phyloP scores from a whole-genome alignment of 2,329 filamentous ascomycete species.

The Dactylellina haptotyla region DNA sequence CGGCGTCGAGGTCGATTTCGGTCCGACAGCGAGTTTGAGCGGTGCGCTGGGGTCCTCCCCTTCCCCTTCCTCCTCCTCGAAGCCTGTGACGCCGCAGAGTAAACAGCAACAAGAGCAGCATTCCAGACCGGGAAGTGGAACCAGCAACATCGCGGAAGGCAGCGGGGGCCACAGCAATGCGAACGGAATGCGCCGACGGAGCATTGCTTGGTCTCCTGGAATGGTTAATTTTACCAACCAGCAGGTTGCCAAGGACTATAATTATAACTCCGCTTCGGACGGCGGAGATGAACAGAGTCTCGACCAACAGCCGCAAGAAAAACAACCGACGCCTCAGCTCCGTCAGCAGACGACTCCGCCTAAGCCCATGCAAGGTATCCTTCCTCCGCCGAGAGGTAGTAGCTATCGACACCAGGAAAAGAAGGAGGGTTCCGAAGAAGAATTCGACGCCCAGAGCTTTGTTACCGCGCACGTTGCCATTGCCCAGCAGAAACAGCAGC shows the following conservation, averaged over 20 bases:
- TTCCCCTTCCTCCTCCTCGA: too few species aligned
- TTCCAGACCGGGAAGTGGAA: background rate
- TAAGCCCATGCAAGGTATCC: background rate
- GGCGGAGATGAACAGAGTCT: conserved; percentile 3
- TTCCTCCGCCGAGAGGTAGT: background rate
- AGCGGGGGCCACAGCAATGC: background rate
- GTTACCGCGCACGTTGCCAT: conserved; percentile 29
- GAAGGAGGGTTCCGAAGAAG: background rate
- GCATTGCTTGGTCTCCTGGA: conserved; percentile 81
- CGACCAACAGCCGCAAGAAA: background rate
- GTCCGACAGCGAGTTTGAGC: conserved; percentile 36
- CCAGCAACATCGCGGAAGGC: conserved; percentile 7
- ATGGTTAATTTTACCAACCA: conserved; percentile 61
- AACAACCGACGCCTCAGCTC: background rate
- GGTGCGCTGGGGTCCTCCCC: conserved; percentile 7
- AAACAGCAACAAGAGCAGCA: conserved; percentile 4
- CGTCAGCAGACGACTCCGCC: background rate
- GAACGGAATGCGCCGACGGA: conserved; percentile 64
- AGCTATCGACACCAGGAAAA: background rate
- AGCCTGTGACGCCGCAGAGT: background rate
- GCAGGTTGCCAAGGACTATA: background rate
- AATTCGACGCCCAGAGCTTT: conserved; percentile 34
- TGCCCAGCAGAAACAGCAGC: conserved; percentile 32
- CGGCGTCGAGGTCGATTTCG: conserved; percentile 39
- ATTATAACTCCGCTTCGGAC: background rate